A percentile compares a stretch with the other conserved stretches of the same genome.
phyloP scores from a whole-genome alignment of 2,329 filamentous ascomycete genomes.

The Colletotrichum orbiculare region DNA sequence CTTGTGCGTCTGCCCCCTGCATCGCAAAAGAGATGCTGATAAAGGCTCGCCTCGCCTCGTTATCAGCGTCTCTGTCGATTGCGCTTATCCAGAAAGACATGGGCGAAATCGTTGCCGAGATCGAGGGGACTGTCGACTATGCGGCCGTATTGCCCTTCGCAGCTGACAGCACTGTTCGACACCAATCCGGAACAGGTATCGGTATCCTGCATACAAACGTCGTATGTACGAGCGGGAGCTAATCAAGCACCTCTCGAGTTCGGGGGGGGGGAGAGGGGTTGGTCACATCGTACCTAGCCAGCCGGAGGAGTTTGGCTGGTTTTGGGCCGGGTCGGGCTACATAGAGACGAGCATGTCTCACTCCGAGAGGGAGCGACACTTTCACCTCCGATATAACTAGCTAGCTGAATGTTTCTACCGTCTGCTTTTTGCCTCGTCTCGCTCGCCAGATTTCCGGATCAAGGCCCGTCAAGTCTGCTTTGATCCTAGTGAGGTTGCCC shows the following conservation, averaged over 20 bases:
- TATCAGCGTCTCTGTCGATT: conserved; percentile 6
- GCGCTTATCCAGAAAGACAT: not conserved
- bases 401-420: not conserved
- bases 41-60: conserved; percentile 14
- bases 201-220: not conserved
- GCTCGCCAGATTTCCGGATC: too few relatives aligned
- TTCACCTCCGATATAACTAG: not conserved
- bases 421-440: too few relatives aligned
- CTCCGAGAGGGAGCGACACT: not conserved
- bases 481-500: too few relatives aligned
- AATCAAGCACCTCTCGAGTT: too few relatives aligned
- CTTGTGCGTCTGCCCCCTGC: conserved; percentile 18
- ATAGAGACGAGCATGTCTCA: conserved; percentile 25
- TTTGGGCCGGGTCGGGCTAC: conserved; percentile 12
- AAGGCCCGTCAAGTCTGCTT: too few relatives aligned
- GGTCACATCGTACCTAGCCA: conserved; percentile 14
- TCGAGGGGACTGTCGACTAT: conserved; percentile 3
- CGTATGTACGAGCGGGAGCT: too few relatives aligned
- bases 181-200: not conserved
- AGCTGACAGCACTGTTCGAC: conserved; percentile 1
- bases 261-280: not conserved
- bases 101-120: not conserved
- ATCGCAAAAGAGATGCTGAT: conserved; percentile 10
- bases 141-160: not conserved
- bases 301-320: not conserved